Percentiles rank a stretch among this genome's conserved stretches.
Evolutionary conservation across 257 asterid species (phyloP).

Genomic region (Cruciata laevipes): DNA sequence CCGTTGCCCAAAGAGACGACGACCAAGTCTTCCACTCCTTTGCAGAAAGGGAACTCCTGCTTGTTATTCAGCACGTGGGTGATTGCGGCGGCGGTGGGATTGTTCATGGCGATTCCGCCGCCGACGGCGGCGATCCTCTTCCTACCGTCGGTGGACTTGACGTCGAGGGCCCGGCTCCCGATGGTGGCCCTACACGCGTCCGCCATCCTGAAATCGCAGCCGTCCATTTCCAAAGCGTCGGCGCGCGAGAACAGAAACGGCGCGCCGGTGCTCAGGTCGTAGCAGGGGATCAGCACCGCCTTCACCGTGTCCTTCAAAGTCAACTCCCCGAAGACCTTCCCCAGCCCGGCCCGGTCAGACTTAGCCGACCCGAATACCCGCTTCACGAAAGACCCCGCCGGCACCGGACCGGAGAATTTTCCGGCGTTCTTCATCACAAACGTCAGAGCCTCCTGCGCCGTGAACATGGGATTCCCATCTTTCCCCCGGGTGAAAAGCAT

Average conservation of each 20-base stretch:
- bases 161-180: constrained; percentile 29
- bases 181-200: constrained; percentile 53
- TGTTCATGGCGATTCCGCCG: constrained; percentile 56
- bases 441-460: constrained; percentile 43
- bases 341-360: constrained; percentile 9
- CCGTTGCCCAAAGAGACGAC: constrained; percentile 68
- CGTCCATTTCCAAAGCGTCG: constrained; percentile 72
- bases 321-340: constrained; percentile 39
- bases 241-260: constrained; percentile 71
- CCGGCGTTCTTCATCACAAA: constrained; percentile 33
- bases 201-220: constrained; percentile 57
- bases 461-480: constrained; percentile 43
- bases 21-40: constrained; percentile 50
- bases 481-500: constrained; percentile 50
- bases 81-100: constrained; percentile 81
- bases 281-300: constrained; percentile 70
- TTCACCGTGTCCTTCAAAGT: constrained; percentile 59
- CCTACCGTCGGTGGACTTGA: constrained; percentile 54
- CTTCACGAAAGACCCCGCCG: constrained; percentile 18
- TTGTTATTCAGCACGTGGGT: constrained; percentile 78
- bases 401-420: constrained; percentile 12
- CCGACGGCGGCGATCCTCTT: constrained; percentile 57
- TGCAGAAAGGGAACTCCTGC: constrained; percentile 70
- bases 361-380: constrained; percentile 25
- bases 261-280: constrained; percentile 70